A percentile compares a stretch with the other conserved stretches of the same genome.
Conservation (phyloP, 805 yeast genomes). For the Candida rishiriensis region DNA sequence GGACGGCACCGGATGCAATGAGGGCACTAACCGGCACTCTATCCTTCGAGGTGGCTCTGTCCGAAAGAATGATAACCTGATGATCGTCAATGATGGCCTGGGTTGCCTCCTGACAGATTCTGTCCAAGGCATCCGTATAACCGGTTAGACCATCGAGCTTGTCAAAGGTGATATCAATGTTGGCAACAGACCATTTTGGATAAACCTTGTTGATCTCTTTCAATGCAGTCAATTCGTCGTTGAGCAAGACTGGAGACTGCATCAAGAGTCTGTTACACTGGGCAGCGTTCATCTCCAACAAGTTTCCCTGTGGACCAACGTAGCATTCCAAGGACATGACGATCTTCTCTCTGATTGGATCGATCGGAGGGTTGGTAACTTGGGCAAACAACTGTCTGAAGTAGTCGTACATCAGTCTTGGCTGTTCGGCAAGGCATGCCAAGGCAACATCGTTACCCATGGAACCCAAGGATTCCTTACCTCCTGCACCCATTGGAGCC, state of each 20-base stretch:
- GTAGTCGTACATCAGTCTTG: conserved; percentile 85
- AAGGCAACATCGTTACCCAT: conserved; percentile 98
- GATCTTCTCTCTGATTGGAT: conserved; percentile 93
- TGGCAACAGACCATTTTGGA: conserved; percentile 81
- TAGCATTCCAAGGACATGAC: conserved; percentile 97
- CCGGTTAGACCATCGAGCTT: conserved; percentile 83
- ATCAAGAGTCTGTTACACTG: conserved; percentile 88
- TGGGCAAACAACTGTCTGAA: conserved; percentile 96
- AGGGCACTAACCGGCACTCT: conserved; percentile 82
- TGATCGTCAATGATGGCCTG: conserved; percentile 73
- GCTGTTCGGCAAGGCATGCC: conserved; percentile 92
- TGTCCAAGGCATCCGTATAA: conserved; percentile 77
- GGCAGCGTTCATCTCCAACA: conserved; percentile 84
- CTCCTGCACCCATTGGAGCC: conserved; percentile 90
- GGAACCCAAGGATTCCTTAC: conserved; percentile 93
- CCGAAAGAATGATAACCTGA: conserved; percentile 75
- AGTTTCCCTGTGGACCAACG: conserved; percentile 97
- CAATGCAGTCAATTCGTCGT: conserved; percentile 71
- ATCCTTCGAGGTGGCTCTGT: conserved; percentile 52
- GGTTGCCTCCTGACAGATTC: conserved; percentile 83
- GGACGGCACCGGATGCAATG: conserved; percentile 95
- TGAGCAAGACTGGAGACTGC: conserved; percentile 76
- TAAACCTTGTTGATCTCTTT: conserved; percentile 66
- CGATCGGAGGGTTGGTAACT: conserved; percentile 98
- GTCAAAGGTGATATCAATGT: conserved; percentile 84